These are phyloP conservation scores for Nakazawaea sp. DNA, from an alignment of 805 yeast species.

Conservation along the genomic window DNA sequence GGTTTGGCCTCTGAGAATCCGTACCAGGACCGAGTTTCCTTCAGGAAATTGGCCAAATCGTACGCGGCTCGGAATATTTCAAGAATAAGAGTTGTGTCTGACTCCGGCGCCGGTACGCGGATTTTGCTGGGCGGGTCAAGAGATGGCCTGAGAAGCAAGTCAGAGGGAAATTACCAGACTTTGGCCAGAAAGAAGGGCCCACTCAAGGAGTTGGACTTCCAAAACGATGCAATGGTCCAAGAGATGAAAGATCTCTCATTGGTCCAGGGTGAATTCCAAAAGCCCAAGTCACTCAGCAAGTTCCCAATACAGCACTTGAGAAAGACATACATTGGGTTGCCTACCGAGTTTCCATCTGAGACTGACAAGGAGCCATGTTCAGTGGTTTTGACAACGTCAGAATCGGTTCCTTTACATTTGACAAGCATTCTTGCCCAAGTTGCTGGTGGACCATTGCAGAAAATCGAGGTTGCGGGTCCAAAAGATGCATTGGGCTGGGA, in stretches of 20 bases:
- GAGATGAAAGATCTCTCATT: background rate
- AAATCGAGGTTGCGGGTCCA: slow-evolving; percentile 21
- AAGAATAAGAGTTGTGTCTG: slow-evolving; percentile 1
- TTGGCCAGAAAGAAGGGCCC: background rate
- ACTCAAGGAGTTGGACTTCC: background rate
- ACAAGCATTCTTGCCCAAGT: slow-evolving; percentile 44
- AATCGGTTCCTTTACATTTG: too few relatives aligned
- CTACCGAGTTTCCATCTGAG: too few relatives aligned
- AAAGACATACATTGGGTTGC: too few relatives aligned
- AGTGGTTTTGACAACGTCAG: too few relatives aligned
- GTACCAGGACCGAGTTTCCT: slow-evolving; percentile 10
- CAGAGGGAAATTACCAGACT: too few relatives aligned
- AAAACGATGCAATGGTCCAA: background rate
- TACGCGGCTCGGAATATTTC: slow-evolving; percentile 11
- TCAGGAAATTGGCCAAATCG: slow-evolving; percentile 14
- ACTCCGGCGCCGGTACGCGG: too few relatives aligned
- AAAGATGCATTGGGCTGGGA: slow-evolving; percentile 27
- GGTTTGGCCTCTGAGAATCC: background rate
- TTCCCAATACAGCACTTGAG: too few relatives aligned
- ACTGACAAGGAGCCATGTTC: too few relatives aligned
- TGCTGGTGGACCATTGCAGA: slow-evolving; percentile 66
- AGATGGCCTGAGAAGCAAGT: too few relatives aligned
- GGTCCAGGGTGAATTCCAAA: too few relatives aligned
- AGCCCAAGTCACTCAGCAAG: too few relatives aligned
- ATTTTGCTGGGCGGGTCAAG: too few relatives aligned